Conservation (phyloP, 305 asterid genomes). For the Vinca major region DNA sequence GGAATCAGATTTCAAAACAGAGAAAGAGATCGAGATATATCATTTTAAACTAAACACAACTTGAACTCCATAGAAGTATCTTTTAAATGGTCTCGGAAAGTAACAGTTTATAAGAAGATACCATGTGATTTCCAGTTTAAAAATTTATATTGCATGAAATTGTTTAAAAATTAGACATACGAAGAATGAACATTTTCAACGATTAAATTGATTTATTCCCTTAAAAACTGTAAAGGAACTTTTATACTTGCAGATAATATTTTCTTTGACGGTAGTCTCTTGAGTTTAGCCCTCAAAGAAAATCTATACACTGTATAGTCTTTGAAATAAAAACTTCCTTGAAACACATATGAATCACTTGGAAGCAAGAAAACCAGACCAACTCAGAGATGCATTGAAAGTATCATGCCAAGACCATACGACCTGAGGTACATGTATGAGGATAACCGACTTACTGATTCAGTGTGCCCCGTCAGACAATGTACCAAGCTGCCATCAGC, state of each 20-base stretch:
- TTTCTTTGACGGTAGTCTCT: not conserved
- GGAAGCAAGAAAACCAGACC: too few relatives aligned
- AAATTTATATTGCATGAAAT: not conserved
- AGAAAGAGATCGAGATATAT: too few relatives aligned
- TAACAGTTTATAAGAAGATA: not conserved
- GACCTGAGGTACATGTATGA: not conserved
- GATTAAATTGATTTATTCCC: not conserved
- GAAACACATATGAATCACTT: not conserved
- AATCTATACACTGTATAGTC: not conserved
- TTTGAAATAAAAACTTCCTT: not conserved
- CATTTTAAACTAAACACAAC: not conserved
- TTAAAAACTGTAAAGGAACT: not conserved
- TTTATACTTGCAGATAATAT: not conserved
- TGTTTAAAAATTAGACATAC: not conserved
- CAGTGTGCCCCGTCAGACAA: slow-evolving; percentile 92
- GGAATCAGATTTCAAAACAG: not conserved
- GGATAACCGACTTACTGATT: slow-evolving; percentile 51
- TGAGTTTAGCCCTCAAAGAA: not conserved
- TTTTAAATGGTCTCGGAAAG: not conserved
- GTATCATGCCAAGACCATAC: not conserved
- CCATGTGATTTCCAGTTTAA: not conserved
- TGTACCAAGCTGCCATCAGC: slow-evolving; percentile 97
- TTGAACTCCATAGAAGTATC: not conserved
- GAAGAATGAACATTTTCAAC: not conserved
- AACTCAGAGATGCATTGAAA: not conserved